Conservation (phyloP, 192 early-diverging fungal genomes). For the Phlyctochytrium arcticum region DNA sequence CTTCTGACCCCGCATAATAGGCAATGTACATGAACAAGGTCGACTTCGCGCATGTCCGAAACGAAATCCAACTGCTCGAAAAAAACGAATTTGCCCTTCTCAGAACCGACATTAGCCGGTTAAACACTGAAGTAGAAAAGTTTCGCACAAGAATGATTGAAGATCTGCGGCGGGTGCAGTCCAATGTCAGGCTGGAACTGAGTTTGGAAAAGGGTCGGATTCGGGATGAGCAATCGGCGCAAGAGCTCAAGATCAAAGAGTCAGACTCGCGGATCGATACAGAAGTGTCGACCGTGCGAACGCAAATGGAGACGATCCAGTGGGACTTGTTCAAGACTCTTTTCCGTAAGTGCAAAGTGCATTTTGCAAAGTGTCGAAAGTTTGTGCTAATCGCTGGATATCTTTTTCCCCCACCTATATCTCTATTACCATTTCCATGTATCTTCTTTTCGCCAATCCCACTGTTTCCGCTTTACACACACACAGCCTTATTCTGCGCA, state of each 20-base stretch:
- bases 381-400: neutral
- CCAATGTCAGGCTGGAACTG: slow-evolving; percentile 79
- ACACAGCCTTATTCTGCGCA: slow-evolving; percentile 41
- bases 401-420: too few species aligned
- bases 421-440: too few species aligned
- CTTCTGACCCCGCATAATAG: slow-evolving; percentile 22
- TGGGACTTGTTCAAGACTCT: slow-evolving; percentile 53
- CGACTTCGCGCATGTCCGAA: slow-evolving; percentile 83
- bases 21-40: slow-evolving; percentile 82
- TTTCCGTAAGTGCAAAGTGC: slow-evolving; percentile 25
- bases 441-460: too few species aligned
- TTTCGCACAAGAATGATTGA: slow-evolving; percentile 77
- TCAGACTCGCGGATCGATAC: slow-evolving; percentile 84
- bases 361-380: neutral
- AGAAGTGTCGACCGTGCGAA: slow-evolving; percentile 75
- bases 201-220: slow-evolving; percentile 85
- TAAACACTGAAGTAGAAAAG: slow-evolving; percentile 79
- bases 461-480: too few species aligned
- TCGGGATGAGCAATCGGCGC: slow-evolving; percentile 75
- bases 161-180: slow-evolving; percentile 79
- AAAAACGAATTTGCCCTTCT: slow-evolving; percentile 85
- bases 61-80: slow-evolving; percentile 82
- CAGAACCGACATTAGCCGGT: slow-evolving; percentile 74
- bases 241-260: slow-evolving; percentile 81
- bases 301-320: slow-evolving; percentile 87